Evolutionary conservation across 805 yeast species (phyloP), one percentile per base, ranked within the genome.

Genomic region (Zygosaccharomyces rouxii): DNA sequence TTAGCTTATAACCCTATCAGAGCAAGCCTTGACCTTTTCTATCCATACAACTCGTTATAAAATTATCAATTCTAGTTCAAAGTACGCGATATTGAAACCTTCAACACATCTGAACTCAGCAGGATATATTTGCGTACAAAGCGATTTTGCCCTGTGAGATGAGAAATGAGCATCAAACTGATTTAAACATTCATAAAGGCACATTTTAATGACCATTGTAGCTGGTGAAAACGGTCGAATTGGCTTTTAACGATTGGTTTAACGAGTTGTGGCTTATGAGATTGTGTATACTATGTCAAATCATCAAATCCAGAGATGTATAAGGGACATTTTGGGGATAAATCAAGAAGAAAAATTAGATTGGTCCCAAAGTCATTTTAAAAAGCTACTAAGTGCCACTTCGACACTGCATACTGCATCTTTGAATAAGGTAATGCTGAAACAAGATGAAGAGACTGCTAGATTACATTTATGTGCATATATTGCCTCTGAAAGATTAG

Each of bases 381-480:
- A 61, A 45, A 58, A 61, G 33, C 49, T 66, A 29, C 40, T 49
- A 13, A 49, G 54, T 11, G 67, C 68, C 1, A 64, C 69, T 4
- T 50, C 59, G 11, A 60, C 64, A 1, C 59, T 81, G 11, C 80
- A 81, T 57, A 71, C 69, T 52, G 63, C 76, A 1, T 74, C 84
- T 18, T 70, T 84, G n/a, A 78, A 72, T 48, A 73, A 75, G 53
- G 71, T 72, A 39, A 76, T 77, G 50, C 62, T 84, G 19, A 74
- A 78, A 11, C 73, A 74, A 22, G 72, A 72, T 35, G 78, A 80
- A 44, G 90, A 85, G 53, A 69, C 77, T 2, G 89, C 88, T 1
- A 69, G 92, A 46, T 75, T 74, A 47, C 90, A 85, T 60, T 62
- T 86, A 10, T 81, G 89, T 62, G 85, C 89, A 4, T 78, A 69